phyloP scores from a whole-genome alignment of 192 early-diverging fungal species.

The Linnemannia exigua region DNA sequence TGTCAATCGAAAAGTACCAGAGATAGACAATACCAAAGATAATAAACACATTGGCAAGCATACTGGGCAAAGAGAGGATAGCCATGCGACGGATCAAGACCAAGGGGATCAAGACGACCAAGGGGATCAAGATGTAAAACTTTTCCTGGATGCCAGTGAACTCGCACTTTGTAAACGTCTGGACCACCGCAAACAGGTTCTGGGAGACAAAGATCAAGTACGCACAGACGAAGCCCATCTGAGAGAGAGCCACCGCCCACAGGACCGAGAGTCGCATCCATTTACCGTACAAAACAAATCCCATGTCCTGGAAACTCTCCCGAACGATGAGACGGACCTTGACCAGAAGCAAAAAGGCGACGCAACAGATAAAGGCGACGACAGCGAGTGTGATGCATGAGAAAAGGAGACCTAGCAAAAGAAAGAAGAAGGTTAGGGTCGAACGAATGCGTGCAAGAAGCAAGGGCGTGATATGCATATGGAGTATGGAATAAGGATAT shows the following conservation, averaged over 20 bases:
- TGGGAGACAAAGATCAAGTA: slow-evolving; percentile 92
- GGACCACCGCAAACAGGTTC: slow-evolving; percentile 80
- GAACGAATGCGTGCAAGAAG: not conserved
- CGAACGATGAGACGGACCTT: slow-evolving; percentile 71
- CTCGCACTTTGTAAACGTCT: slow-evolving; percentile 76
- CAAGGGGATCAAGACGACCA: slow-evolving; percentile 79
- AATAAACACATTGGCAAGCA: slow-evolving; percentile 83
- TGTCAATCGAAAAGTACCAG: slow-evolving; percentile 67
- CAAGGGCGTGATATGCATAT: not conserved
- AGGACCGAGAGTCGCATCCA: slow-evolving; percentile 56
- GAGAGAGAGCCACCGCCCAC: slow-evolving; percentile 72
- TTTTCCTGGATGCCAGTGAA: slow-evolving; percentile 68
- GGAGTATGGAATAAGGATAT: not conserved
- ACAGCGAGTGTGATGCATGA: slow-evolving; percentile 66
- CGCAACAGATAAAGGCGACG: slow-evolving; percentile 72
- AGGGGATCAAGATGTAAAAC: slow-evolving; percentile 83
- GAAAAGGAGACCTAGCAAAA: slow-evolving; percentile 71
- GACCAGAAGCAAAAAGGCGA: slow-evolving; percentile 75
- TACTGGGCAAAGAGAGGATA: slow-evolving; percentile 65
- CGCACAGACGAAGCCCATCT: slow-evolving; percentile 91
- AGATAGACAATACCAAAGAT: slow-evolving; percentile 79
- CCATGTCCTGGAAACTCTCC: slow-evolving; percentile 72
- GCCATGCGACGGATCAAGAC: slow-evolving; percentile 78
- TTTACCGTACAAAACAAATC: slow-evolving; percentile 35
- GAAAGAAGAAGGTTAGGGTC: slow-evolving; percentile 25